phyloP scores from a whole-genome alignment of 225 moss, liverwort and hornwort species.

The Marchantia paleacea region DNA sequence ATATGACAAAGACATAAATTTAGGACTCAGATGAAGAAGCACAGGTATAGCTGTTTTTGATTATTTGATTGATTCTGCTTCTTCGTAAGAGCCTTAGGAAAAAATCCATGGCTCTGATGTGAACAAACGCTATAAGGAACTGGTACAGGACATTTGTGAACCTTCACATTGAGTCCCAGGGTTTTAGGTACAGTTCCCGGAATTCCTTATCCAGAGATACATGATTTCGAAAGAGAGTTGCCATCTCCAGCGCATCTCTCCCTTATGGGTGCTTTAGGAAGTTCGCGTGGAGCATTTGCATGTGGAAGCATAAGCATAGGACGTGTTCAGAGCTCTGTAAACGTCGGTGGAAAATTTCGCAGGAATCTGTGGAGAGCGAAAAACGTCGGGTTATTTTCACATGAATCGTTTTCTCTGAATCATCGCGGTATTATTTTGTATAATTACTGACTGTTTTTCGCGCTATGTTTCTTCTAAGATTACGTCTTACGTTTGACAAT shows the following conservation, averaged over 20 bases:
- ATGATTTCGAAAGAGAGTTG: not conserved
- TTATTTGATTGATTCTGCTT: too few species aligned
- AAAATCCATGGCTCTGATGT: too few species aligned
- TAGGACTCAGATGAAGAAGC: too few species aligned
- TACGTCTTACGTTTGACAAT: not conserved
- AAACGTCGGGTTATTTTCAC: not conserved
- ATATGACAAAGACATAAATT: too few species aligned
- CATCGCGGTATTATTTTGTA: not conserved
- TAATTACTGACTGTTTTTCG: not conserved
- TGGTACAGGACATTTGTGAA: too few species aligned
- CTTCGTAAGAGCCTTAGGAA: too few species aligned
- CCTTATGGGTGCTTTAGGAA: not conserved
- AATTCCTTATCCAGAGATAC: not conserved
- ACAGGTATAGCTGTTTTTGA: too few species aligned
- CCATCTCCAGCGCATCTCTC: not conserved
- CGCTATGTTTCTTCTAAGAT: not conserved
- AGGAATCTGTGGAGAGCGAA: not conserved
- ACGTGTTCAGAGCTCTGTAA: not conserved
- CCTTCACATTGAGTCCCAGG: too few species aligned
- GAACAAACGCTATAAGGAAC: too few species aligned
- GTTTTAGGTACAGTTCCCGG: not conserved
- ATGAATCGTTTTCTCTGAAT: not conserved
- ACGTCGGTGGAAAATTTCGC: not conserved
- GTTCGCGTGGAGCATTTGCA: not conserved
- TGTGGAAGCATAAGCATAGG: not conserved